These are phyloP conservation scores for Exobasidium rhododendri DNA, from an alignment of 1,284 basidiomycete species.

Conservation along the genomic window DNA sequence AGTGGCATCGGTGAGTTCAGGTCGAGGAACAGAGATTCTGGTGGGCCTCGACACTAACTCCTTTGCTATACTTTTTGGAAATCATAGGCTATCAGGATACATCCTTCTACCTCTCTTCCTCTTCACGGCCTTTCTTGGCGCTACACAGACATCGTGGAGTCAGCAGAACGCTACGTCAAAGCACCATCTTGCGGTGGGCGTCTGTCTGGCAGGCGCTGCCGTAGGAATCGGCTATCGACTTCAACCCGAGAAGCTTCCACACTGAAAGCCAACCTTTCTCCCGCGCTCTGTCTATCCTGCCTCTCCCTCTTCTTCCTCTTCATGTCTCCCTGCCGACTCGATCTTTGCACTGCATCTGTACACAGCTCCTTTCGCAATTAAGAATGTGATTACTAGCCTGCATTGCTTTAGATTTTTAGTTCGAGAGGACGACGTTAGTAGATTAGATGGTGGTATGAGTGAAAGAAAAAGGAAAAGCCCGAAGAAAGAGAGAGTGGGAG, in stretches of 20 bases:
- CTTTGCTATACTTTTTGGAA: slow-evolving; percentile 1
- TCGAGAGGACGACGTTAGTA: too few species aligned
- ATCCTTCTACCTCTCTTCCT: slow-evolving; percentile 30
- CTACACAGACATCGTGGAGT: slow-evolving; percentile 35
- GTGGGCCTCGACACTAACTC: neutral
- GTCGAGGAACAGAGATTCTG: neutral
- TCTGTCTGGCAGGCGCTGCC: slow-evolving; percentile 6
- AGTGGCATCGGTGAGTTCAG: slow-evolving; percentile 28
- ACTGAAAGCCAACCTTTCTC: slow-evolving; percentile 15
- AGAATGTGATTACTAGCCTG: too few species aligned
- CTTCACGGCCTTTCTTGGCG: slow-evolving; percentile 24
- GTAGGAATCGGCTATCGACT: slow-evolving; percentile 17
- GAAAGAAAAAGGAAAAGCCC: too few species aligned
- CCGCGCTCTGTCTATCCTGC: neutral
- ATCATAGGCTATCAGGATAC: slow-evolving; percentile 29
- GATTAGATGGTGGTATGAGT: too few species aligned
- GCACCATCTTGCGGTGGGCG: slow-evolving; percentile 14
- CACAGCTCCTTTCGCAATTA: too few species aligned
- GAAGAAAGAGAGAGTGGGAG: slow-evolving; percentile 1
- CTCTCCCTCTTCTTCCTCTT: neutral
- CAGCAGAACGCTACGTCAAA: slow-evolving; percentile 12
- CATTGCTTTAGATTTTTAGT: too few species aligned
- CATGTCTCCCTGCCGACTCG: neutral
- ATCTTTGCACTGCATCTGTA: too few species aligned
- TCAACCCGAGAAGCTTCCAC: slow-evolving; percentile 28